Percentiles rank a stretch among this genome's conserved stretches.
Conservation (phyloP, 306 rosid species). For the Calophaca sinica region DNA sequence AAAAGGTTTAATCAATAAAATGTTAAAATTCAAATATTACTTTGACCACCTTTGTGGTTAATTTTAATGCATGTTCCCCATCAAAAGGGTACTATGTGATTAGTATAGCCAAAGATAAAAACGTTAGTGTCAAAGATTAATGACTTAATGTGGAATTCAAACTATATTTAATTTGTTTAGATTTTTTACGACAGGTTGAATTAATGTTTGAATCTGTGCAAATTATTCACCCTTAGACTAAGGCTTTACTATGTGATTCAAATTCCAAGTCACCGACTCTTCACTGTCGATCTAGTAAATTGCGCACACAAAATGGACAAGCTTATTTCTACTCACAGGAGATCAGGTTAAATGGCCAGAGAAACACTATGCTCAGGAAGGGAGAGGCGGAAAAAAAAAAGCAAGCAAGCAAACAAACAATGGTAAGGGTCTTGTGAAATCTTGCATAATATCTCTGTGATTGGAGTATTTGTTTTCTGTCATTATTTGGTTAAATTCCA, state of each 20-base stretch:
- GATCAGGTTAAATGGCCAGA: neutral
- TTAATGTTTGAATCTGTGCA: conserved; percentile 15
- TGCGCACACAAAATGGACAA: conserved; percentile 20
- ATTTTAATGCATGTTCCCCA: too few species aligned
- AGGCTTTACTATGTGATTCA: conserved; percentile 1
- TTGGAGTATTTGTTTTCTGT: conserved; percentile 19
- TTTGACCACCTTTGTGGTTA: too few species aligned
- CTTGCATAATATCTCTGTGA: neutral
- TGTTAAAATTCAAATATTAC: too few species aligned
- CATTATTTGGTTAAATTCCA: conserved; percentile 16
- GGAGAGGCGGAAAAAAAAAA: too few species aligned
- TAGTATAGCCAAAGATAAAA: neutral
- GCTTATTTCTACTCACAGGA: neutral
- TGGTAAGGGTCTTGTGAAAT: neutral
- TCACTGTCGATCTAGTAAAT: conserved; percentile 21
- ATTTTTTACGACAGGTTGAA: neutral
- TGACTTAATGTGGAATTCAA: conserved; percentile 1
- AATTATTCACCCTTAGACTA: conserved; percentile 3
- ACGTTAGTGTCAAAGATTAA: neutral
- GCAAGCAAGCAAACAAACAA: conserved; percentile 4
- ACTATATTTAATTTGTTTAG: neutral
- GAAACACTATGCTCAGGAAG: neutral
- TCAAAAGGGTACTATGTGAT: too few species aligned
- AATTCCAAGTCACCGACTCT: conserved; percentile 13
- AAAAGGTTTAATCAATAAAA: too few species aligned